phyloP scores from a whole-genome alignment of 768 basidiomycete species.

The Tephrocybe sp. region DNA sequence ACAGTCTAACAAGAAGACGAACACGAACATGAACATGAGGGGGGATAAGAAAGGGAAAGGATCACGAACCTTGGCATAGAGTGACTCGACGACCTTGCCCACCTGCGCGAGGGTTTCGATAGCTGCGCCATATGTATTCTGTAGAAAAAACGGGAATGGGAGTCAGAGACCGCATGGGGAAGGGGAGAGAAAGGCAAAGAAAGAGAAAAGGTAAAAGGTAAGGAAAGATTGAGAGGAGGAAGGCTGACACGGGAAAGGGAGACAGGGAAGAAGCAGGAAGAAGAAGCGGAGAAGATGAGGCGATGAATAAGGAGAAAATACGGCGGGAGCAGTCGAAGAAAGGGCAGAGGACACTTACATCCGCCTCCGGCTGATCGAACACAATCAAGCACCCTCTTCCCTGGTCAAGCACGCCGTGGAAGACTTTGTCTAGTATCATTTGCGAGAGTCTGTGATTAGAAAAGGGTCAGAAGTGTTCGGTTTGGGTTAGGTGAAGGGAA shows the following conservation, averaged over 20 bases:
- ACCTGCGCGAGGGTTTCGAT: constrained; percentile 90
- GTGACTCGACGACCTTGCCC: constrained; percentile 88
- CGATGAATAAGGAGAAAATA: no score
- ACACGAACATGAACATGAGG: neutral
- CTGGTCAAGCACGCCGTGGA: constrained; percentile 96
- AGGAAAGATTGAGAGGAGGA: neutral
- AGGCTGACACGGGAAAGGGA: neutral
- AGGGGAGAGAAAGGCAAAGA: neutral
- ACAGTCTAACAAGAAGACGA: neutral
- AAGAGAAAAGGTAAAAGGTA: neutral
- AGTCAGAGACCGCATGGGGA: neutral
- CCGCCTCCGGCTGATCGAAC: constrained; percentile 84
- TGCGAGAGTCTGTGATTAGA: constrained; percentile 71
- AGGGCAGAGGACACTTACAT: constrained; percentile 53
- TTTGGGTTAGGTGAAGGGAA: neutral
- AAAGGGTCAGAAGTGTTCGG: no score
- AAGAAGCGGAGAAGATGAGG: no score
- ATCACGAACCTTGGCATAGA: constrained; percentile 74
- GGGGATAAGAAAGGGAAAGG: neutral
- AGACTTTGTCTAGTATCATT: constrained; percentile 96
- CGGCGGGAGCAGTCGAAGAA: no score
- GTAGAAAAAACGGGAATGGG: no score
- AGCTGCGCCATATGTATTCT: constrained; percentile 89
- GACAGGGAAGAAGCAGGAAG: neutral
- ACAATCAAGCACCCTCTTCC: constrained; percentile 89